Conservation (phyloP, 179 eudicot species). For the Pouteria campechiana region DNA sequence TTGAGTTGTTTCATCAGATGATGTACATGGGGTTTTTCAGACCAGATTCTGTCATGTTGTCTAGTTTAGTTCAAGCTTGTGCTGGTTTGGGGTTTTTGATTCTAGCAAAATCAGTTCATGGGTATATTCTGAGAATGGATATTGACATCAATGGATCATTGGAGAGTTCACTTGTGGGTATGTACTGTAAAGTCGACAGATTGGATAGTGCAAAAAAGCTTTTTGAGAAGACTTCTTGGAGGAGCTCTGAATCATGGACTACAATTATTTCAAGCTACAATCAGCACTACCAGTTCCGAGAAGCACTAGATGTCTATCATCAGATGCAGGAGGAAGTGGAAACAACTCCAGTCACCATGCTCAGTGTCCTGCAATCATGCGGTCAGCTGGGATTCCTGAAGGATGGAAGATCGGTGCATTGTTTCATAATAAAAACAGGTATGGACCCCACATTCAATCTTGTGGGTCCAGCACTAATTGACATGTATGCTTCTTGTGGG, state of each 20-base stretch:
- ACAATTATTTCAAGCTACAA: constrained; percentile 42
- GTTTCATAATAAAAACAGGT: constrained; percentile 20
- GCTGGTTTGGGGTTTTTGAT: constrained; percentile 30
- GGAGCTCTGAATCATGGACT: constrained; percentile 29
- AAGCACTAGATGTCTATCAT: constrained; percentile 20
- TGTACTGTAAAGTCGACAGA: constrained; percentile 55
- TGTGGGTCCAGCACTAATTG: constrained; percentile 32
- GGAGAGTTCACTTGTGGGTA: constrained; percentile 34
- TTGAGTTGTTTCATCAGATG: constrained; percentile 37
- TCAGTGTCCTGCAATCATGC: constrained; percentile 28
- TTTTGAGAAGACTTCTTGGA: constrained; percentile 10
- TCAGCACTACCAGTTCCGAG: constrained; percentile 20
- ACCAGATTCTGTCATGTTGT: constrained; percentile 33
- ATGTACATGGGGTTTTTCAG: constrained; percentile 20
- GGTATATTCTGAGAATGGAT: constrained; percentile 24
- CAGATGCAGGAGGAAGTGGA: constrained; percentile 26
- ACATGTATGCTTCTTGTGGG: constrained; percentile 39
- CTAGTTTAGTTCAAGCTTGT: constrained; percentile 41
- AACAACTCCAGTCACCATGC: constrained; percentile 34
- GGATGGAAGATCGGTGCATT: constrained; percentile 39
- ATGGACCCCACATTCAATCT: constrained; percentile 23
- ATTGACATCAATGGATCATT: constrained; percentile 20
- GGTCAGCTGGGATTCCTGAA: constrained; percentile 26
- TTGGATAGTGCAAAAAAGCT: constrained; percentile 20
- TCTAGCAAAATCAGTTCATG: constrained; percentile 29